A percentile compares a stretch with the other conserved stretches of the same genome.
Conservation (phyloP, 2,329 filamentous ascomycete species). For the Phoma sp. region DNA sequence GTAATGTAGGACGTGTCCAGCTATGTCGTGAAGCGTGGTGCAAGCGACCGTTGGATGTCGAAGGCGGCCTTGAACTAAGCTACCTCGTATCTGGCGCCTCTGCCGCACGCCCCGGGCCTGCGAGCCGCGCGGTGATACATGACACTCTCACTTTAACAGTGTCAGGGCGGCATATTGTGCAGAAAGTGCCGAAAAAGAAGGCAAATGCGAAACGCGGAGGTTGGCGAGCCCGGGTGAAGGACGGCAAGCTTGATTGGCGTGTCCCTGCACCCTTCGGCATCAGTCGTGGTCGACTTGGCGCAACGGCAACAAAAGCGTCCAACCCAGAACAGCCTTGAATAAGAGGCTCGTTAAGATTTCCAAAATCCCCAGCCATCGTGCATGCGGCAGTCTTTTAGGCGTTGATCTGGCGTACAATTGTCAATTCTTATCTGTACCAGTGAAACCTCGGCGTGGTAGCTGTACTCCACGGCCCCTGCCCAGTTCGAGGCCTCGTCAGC, state of each 20-base stretch:
- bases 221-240: slow-evolving; percentile 11
- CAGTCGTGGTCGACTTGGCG: slow-evolving; percentile 16
- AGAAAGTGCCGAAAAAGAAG: slow-evolving; percentile 19
- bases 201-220: slow-evolving; percentile 35
- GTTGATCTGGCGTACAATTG: not conserved
- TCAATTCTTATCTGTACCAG: not conserved
- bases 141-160: slow-evolving; percentile 27
- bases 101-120: slow-evolving; percentile 19
- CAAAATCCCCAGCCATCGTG: not conserved
- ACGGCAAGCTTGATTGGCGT: slow-evolving; percentile 27
- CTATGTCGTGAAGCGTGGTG: slow-evolving; percentile 9
- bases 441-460: slow-evolving; percentile 6
- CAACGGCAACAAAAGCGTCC: slow-evolving; percentile 12
- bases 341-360: not conserved
- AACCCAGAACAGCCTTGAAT: slow-evolving; percentile 10
- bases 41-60: slow-evolving; percentile 17
- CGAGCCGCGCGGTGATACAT: slow-evolving; percentile 27
- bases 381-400: not conserved
- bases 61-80: slow-evolving; percentile 15
- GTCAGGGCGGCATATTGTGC: slow-evolving; percentile 23
- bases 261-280: slow-evolving; percentile 3
- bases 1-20: slow-evolving; percentile 6
- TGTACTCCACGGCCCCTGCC: slow-evolving; percentile 10
- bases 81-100: slow-evolving; percentile 14
- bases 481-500: slow-evolving; percentile 34